A percentile compares a stretch with the other conserved stretches of the same genome.
phyloP scores from a whole-genome alignment of 1,139 yeast species.

The Kodamaea alishanica region DNA sequence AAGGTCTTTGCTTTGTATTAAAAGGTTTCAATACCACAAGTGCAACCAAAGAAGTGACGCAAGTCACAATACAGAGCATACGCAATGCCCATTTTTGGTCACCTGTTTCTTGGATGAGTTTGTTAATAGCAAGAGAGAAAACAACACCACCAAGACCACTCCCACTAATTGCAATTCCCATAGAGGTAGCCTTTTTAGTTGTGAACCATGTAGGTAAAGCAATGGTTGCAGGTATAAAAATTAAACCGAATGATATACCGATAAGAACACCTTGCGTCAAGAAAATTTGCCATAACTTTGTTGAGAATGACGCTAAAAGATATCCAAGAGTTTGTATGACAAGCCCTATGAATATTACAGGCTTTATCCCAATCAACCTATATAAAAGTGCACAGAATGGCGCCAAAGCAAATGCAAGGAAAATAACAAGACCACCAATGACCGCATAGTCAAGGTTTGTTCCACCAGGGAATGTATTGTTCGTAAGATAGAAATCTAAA shows the following conservation, averaged over 20 bases:
- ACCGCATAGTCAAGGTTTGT: slow-evolving; percentile 59
- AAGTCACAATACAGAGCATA: slow-evolving; percentile 50
- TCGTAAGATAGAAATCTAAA: slow-evolving; percentile 50
- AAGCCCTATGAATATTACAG: slow-evolving; percentile 45
- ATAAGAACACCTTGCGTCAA: slow-evolving; percentile 65
- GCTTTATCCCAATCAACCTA: slow-evolving; percentile 32
- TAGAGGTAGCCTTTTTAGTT: slow-evolving; percentile 53
- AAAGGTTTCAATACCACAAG: slow-evolving; percentile 46
- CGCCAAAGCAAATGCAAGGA: slow-evolving; percentile 54
- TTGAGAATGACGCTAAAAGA: slow-evolving; percentile 62
- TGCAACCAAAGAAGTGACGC: slow-evolving; percentile 34
- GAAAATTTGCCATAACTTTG: slow-evolving; percentile 59
- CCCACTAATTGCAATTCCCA: slow-evolving; percentile 60
- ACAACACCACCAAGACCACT: slow-evolving; percentile 66
- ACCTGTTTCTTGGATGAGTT: slow-evolving; percentile 47
- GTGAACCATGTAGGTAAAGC: slow-evolving; percentile 64
- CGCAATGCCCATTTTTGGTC: slow-evolving; percentile 66
- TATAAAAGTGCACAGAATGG: slow-evolving; percentile 45
- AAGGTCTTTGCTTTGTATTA: slow-evolving; percentile 30
- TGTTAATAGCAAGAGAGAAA: slow-evolving; percentile 48
- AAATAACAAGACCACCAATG: slow-evolving; percentile 64
- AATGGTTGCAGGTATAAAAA: slow-evolving; percentile 57
- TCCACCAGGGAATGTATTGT: slow-evolving; percentile 53
- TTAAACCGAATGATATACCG: slow-evolving; percentile 57
- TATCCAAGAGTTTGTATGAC: slow-evolving; percentile 53